Evolutionary conservation across 1,284 basidiomycete species (phyloP), one percentile per base, ranked within the genome.

Genomic region (Malassezia slooffiae): DNA sequence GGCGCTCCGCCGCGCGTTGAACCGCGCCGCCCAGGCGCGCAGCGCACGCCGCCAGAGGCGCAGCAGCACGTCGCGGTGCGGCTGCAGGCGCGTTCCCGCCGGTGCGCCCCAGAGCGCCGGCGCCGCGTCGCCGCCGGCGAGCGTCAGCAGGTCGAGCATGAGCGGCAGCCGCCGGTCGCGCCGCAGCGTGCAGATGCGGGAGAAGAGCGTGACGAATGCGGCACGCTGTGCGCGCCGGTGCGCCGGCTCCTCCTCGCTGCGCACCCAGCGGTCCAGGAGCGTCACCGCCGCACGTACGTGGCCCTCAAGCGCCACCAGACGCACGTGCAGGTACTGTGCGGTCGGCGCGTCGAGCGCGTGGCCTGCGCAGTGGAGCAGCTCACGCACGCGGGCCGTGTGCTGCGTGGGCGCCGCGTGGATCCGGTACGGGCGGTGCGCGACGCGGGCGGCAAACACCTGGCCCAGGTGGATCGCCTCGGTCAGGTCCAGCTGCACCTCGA

Each of bases 41-140:
- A 47, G 13, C 11, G 34, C 31, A 7, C 45, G 45, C 34, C 17
- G 13, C 39, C 45, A 47, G 13, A 47, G 30, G n/a, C 38, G 38
- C 17, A 38, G 34, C 3, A 47, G 36, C 22, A n/a, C n/a, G n/a
- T n/a, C n/a, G n/a, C n/a, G n/a, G n/a, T n/a, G n/a, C n/a, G n/a
- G n/a, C n/a, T n/a, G n/a, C n/a, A n/a, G n/a, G n/a, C n/a, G n/a
- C n/a, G n/a, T n/a, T n/a, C n/a, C n/a, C n/a, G n/a, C n/a, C n/a
- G n/a, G 38, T 37, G 20, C 27, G 29, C 27, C 21, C 38, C 31
- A 15, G 33, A 33, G 29, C 28, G n/a, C 29, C 34, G 20, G 11
- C 28, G 34, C 17, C 20, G 29, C 22, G 21, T 11, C 11, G 22
- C 22, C 34, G 20, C 40, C 17, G 19, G 32, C 32, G 15, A 34